Evolutionary conservation across 768 basidiomycete species (phyloP).

Genomic region (Suillus paluster): DNA sequence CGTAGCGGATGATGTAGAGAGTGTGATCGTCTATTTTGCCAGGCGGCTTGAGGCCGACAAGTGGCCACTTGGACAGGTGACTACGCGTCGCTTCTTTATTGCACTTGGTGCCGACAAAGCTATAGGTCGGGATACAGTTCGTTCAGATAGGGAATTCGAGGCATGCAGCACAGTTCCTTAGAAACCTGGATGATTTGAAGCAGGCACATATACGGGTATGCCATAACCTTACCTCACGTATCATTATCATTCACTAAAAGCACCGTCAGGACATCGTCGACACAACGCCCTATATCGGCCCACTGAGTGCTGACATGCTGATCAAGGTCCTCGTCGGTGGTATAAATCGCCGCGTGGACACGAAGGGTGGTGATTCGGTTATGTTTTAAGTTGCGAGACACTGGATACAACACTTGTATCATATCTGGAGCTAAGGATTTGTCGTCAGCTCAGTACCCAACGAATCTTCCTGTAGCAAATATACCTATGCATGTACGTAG

Average conservation of each 20-base stretch:
- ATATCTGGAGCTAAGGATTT: not conserved
- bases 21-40: conserved; percentile 51
- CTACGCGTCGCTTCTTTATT: not conserved
- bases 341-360: conserved; percentile 60
- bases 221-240: not conserved
- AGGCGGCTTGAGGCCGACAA: conserved; percentile 54
- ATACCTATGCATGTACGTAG: not conserved
- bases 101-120: conserved; percentile 2
- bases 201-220: conserved; percentile 49
- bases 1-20: conserved; percentile 55
- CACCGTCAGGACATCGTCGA: conserved; percentile 67
- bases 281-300: conserved; percentile 57
- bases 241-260: not conserved
- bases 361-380: conserved; percentile 29
- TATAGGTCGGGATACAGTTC: conserved; percentile 69
- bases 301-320: conserved; percentile 51
- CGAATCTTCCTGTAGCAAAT: not conserved
- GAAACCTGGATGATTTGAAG: conserved; percentile 61
- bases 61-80: conserved; percentile 58
- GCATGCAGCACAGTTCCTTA: conserved; percentile 47
- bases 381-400: conserved; percentile 14
- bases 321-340: conserved; percentile 71
- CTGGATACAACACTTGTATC: not conserved
- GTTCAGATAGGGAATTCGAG: conserved; percentile 65
- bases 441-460: not conserved